These are phyloP conservation scores for Colletotrichum viniferum DNA, from an alignment of 2,329 filamentous ascomycete genomes.

Conservation along the genomic window DNA sequence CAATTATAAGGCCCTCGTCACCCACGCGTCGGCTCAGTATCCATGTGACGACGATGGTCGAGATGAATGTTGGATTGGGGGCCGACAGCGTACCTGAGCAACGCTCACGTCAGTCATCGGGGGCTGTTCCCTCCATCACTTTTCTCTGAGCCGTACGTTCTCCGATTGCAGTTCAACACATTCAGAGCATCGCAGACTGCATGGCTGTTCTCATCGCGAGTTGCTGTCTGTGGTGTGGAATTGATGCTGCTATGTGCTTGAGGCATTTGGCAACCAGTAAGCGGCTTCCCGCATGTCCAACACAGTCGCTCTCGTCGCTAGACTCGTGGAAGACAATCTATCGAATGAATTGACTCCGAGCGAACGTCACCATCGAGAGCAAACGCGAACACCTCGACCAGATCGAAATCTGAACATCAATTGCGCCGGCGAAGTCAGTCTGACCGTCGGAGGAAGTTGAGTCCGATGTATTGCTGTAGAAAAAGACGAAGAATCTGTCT, in stretches of 20 bases:
- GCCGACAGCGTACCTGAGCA: background rate
- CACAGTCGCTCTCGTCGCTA: background rate
- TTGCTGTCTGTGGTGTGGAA: background rate
- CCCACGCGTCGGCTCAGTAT: background rate
- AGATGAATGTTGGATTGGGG: background rate
- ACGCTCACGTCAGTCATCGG: background rate
- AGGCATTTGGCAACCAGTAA: background rate
- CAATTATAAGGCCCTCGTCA: background rate
- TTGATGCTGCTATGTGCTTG: rapidly evolving
- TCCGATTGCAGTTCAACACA: rapidly evolving
- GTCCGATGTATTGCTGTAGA: background rate
- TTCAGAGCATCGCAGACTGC: background rate
- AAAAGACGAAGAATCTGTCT: background rate
- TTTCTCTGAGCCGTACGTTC: background rate
- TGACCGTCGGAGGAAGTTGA: background rate
- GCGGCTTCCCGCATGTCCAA: background rate
- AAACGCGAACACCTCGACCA: background rate
- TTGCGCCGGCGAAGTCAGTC: background rate
- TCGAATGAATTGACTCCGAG: background rate
- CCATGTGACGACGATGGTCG: background rate
- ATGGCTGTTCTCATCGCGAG: rapidly evolving
- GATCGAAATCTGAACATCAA: rapidly evolving
- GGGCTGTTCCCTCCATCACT: background rate
- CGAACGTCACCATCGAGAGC: background rate
- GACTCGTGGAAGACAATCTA: background rate